These are phyloP conservation scores for Aureobasidium sp. DNA, from an alignment of 2,329 filamentous ascomycete genomes.

Conservation along the genomic window DNA sequence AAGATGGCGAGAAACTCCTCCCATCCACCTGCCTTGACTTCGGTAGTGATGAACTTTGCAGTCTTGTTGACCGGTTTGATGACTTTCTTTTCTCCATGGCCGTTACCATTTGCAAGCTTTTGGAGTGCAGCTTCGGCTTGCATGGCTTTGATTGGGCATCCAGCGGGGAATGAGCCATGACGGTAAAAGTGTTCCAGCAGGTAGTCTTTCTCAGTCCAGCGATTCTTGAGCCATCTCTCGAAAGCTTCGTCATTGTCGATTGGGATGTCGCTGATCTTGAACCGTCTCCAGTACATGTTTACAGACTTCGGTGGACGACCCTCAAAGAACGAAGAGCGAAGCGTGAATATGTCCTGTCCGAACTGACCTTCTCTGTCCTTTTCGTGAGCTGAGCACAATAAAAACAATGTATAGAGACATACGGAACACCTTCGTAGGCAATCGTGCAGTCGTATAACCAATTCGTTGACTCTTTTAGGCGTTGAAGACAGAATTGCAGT, in stretches of 20 bases:
- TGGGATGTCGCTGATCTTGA: constrained; percentile 71
- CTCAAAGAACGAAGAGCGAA: constrained; percentile 75
- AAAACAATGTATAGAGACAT: constrained; percentile 22
- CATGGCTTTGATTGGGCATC: constrained; percentile 37
- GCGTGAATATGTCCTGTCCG: constrained; percentile 77
- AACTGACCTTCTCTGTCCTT: constrained; percentile 46
- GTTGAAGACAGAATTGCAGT: constrained; percentile 66
- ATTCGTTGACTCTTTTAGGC: constrained; percentile 64
- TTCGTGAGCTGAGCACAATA: not conserved
- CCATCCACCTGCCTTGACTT: constrained; percentile 44
- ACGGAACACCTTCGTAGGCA: constrained; percentile 87
- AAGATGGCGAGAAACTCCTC: constrained; percentile 47
- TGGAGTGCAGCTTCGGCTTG: constrained; percentile 29
- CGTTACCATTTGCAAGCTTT: constrained; percentile 29
- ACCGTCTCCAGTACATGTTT: constrained; percentile 90
- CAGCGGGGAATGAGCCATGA: constrained; percentile 72
- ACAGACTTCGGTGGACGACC: constrained; percentile 82
- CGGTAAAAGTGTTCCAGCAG: constrained; percentile 67
- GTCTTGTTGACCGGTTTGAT: constrained; percentile 18
- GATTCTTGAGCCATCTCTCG: constrained; percentile 67
- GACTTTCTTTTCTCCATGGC: constrained; percentile 17
- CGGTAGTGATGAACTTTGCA: constrained; percentile 41
- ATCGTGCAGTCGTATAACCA: constrained; percentile 87
- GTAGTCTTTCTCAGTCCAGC: constrained; percentile 84
- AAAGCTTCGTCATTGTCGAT: constrained; percentile 63